Evolutionary conservation across 2,329 filamentous ascomycete species (phyloP).

Genomic region (Triangularia setosa): DNA sequence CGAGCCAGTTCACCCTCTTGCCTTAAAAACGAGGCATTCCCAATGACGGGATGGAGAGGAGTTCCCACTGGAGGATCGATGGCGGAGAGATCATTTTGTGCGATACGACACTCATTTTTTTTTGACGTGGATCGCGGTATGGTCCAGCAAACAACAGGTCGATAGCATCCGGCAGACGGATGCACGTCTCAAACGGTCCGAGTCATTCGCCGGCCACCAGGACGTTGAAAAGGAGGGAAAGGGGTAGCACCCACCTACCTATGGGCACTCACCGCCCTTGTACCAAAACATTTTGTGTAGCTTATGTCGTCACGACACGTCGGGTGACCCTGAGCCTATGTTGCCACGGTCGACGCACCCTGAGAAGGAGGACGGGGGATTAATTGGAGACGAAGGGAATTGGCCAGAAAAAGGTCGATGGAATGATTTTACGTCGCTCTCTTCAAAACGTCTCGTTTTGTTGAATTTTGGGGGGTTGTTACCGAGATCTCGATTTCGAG

Average conservation of each 20-base stretch:
- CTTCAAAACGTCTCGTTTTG: background rate
- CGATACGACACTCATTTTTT: conserved; percentile 11
- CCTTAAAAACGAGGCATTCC: conserved; percentile 7
- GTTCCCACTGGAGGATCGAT: conserved; percentile 2
- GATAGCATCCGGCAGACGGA: background rate
- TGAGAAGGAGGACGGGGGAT: background rate
- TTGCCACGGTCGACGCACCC: background rate
- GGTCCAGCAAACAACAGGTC: conserved; percentile 10
- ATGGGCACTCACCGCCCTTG: conserved; percentile 5
- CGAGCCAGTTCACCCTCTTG: background rate
- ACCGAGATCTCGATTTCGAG: background rate
- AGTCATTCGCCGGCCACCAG: background rate
- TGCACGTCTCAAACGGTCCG: conserved; percentile 1
- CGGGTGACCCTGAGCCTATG: conserved; percentile 1
- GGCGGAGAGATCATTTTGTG: conserved; percentile 9
- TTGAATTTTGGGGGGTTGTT: background rate
- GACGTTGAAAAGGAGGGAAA: background rate
- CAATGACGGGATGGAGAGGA: background rate
- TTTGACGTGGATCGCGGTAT: conserved; percentile 9
- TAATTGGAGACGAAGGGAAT: background rate
- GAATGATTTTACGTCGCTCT: background rate
- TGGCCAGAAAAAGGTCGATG: background rate
- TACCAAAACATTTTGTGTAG: conserved; percentile 12
- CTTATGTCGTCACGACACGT: conserved; percentile 8
- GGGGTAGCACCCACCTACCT: background rate